phyloP scores from a whole-genome alignment of 192 early-diverging fungal species.

The Obelidium mucronatum region DNA sequence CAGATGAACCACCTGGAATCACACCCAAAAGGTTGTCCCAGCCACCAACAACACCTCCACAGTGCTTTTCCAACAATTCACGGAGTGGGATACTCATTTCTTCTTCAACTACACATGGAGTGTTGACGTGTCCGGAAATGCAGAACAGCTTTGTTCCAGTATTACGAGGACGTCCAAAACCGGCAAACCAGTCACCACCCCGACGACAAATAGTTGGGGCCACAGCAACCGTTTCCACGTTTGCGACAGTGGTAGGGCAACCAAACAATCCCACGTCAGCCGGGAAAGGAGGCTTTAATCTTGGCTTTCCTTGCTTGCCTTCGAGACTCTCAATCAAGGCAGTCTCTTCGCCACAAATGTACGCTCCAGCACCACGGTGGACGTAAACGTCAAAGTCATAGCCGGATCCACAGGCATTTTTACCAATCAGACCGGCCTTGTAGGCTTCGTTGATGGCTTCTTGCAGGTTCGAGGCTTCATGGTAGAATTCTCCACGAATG shows the following conservation, averaged over 20 bases:
- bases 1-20: constrained; percentile 96
- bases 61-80: constrained; percentile 94
- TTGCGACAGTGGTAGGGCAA: constrained; percentile 99
- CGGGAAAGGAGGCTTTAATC: constrained; percentile 99
- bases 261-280: constrained; percentile 98
- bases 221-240: constrained; percentile 98
- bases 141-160: constrained; percentile 96
- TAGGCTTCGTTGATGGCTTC: constrained; percentile 97
- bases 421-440: constrained; percentile 96
- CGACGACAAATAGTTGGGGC: constrained; percentile 94
- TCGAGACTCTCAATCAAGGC: constrained; percentile 73
- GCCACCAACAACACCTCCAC: constrained; percentile 95
- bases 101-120: constrained; percentile 97
- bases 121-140: constrained; percentile 98
- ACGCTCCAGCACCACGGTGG: constrained; percentile 97
- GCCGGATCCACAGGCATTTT: constrained; percentile 96
- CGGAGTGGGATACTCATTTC: constrained; percentile 96
- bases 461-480: constrained; percentile 93
- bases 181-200: constrained; percentile 93
- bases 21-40: constrained; percentile 99
- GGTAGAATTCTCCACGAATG: constrained; percentile 96
- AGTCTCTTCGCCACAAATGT: constrained; percentile 97
- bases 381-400: constrained; percentile 98
- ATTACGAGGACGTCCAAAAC: constrained; percentile 93
- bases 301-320: constrained; percentile 98